Percentiles rank a stretch among this genome's conserved stretches.
These are phyloP conservation scores for Rhizopogon vesiculosus DNA, from an alignment of 768 basidiomycete species.

Conservation along the genomic window DNA sequence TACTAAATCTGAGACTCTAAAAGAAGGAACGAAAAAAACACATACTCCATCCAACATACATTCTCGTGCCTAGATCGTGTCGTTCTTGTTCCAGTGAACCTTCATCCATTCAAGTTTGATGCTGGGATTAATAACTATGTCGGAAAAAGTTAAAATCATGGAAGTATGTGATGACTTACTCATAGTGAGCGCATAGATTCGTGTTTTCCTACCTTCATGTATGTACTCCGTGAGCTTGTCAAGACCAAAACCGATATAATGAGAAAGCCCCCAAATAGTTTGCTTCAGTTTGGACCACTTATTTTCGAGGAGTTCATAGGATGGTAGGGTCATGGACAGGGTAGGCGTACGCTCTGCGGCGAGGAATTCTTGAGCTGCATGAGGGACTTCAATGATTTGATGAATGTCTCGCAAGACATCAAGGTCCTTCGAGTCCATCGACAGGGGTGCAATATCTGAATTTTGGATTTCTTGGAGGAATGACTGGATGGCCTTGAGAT, in stretches of 20 bases:
- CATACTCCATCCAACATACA: not conserved
- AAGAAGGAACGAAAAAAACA: not conserved
- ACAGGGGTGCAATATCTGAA: not conserved
- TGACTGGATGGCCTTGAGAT: slow-evolving; percentile 10
- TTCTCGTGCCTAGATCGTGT: not conserved
- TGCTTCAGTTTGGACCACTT: slow-evolving; percentile 4
- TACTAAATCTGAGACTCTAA: not conserved
- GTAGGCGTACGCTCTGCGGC: slow-evolving; percentile 31
- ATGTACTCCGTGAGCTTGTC: slow-evolving; percentile 29
- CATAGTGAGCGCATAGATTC: slow-evolving; percentile 12
- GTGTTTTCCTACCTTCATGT: slow-evolving; percentile 5
- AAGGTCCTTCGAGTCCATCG: slow-evolving; percentile 1
- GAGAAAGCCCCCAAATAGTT: slow-evolving; percentile 17
- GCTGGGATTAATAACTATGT: slow-evolving; percentile 11
- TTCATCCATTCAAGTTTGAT: slow-evolving; percentile 11
- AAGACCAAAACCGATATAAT: slow-evolving; percentile 21
- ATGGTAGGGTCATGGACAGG: slow-evolving; percentile 25
- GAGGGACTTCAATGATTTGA: slow-evolving; percentile 21
- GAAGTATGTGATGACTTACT: not conserved
- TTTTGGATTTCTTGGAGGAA: not conserved
- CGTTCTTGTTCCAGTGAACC: slow-evolving; percentile 1
- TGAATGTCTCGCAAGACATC: slow-evolving; percentile 23
- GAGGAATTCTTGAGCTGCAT: slow-evolving; percentile 28
- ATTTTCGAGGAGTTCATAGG: slow-evolving; percentile 26
- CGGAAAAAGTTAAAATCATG: not conserved